Conservation (phyloP, 2,329 filamentous ascomycete genomes). For the Epichloe baconii region DNA sequence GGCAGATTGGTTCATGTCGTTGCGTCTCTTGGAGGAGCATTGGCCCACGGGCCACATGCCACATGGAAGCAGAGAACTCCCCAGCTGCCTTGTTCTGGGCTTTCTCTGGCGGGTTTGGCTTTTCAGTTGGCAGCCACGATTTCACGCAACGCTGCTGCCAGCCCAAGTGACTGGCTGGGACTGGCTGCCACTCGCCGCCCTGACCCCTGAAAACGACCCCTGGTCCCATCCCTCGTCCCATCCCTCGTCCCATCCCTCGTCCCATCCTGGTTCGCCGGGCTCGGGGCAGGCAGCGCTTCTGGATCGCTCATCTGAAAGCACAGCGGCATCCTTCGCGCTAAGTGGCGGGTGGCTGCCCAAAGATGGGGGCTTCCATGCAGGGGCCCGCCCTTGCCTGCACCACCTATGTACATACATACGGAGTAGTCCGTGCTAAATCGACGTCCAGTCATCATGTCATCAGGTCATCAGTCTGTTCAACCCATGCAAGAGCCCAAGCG, state of each 20-base stretch:
- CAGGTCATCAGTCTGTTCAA: not conserved
- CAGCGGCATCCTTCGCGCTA: not conserved
- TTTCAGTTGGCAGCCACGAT: not conserved
- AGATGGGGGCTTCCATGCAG: not conserved
- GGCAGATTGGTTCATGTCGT: not conserved
- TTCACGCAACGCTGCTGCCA: not conserved
- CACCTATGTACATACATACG: too few species aligned
- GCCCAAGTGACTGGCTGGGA: not conserved
- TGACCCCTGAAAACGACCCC: constrained; percentile 2
- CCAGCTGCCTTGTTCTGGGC: too few species aligned
- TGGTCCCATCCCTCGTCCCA: not conserved
- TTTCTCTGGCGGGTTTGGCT: too few species aligned
- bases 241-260: not conserved
- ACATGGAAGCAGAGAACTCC: not conserved
- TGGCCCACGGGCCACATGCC: not conserved
- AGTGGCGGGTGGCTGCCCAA: constrained; percentile 2
- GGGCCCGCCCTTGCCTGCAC: not conserved
- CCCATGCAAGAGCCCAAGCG: not conserved
- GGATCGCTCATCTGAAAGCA: not conserved
- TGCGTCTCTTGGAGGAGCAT: not conserved
- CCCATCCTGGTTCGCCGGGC: not conserved
- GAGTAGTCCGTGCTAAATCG: too few species aligned
- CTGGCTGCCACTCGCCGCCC: not conserved
- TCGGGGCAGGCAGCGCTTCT: not conserved
- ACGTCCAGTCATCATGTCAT: too few species aligned